These are phyloP conservation scores for Cladosporium austrohemisphaericum DNA, from an alignment of 2,329 filamentous ascomycete species.

Conservation along the genomic window DNA sequence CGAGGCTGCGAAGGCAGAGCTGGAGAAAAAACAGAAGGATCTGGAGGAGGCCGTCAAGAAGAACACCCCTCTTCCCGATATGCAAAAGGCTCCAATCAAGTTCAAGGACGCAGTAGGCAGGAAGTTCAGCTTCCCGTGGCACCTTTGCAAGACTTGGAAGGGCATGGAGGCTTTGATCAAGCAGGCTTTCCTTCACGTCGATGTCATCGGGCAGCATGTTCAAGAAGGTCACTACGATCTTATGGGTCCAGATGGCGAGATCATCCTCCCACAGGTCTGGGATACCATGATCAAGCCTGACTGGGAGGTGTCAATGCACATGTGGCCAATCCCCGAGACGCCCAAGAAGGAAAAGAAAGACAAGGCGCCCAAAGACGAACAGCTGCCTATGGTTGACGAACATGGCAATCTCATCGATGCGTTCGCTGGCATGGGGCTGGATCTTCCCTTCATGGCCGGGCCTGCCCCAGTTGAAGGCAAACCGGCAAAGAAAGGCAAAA, in stretches of 20 bases:
- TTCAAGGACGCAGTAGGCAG: slow-evolving; percentile 90
- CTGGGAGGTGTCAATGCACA: slow-evolving; percentile 48
- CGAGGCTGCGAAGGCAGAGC: slow-evolving; percentile 48
- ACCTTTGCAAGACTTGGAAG: slow-evolving; percentile 67
- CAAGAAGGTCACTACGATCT: slow-evolving; percentile 47
- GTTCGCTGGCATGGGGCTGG: slow-evolving; percentile 12
- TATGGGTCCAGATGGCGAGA: slow-evolving; percentile 46
- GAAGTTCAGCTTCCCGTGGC: slow-evolving; percentile 89
- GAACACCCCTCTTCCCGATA: slow-evolving; percentile 48
- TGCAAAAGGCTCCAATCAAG: slow-evolving; percentile 69
- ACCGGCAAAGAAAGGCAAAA: slow-evolving; percentile 11
- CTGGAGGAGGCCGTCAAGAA: slow-evolving; percentile 47
- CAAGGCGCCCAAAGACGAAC: slow-evolving; percentile 19
- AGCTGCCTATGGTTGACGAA: neutral
- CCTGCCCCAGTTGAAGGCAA: neutral
- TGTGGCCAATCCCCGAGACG: slow-evolving; percentile 45
- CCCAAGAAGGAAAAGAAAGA: slow-evolving; percentile 18
- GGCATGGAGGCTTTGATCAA: slow-evolving; percentile 49
- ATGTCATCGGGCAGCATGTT: slow-evolving; percentile 44
- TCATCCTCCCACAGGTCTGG: slow-evolving; percentile 49
- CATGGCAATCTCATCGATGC: slow-evolving; percentile 16
- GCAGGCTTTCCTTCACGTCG: slow-evolving; percentile 48
- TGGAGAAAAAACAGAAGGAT: slow-evolving; percentile 48
- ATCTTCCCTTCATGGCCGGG: no score
- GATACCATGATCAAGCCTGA: slow-evolving; percentile 47